Percentiles rank a stretch among this genome's conserved stretches.
Evolutionary conservation across 768 basidiomycete species (phyloP).

Genomic region (Boletellus emodensis): DNA sequence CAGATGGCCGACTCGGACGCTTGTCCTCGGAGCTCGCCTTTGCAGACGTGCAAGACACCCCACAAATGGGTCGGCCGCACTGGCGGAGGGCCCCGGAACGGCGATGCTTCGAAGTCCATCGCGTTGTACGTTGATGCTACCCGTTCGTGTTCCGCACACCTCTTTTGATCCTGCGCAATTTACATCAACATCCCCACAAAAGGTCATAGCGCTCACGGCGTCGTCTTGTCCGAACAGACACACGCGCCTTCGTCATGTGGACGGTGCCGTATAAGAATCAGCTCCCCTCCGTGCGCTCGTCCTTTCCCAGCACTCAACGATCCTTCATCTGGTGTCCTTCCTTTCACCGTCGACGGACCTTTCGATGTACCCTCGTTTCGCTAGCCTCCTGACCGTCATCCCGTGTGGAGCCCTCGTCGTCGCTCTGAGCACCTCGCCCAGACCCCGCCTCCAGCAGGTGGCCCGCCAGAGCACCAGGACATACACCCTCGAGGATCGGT

Average conservation of each 20-base stretch:
- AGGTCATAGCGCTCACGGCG: too few relatives aligned
- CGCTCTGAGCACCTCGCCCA: conserved; percentile 14
- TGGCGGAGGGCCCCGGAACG: too few relatives aligned
- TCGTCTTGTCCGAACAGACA: background rate
- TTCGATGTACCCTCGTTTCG: conserved; percentile 23
- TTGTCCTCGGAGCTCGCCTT: too few relatives aligned
- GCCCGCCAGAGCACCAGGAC: background rate
- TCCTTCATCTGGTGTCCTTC: background rate
- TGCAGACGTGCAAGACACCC: too few relatives aligned
- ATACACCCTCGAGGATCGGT: conserved; percentile 35
- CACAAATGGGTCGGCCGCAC: too few relatives aligned
- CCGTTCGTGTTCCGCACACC: too few relatives aligned
- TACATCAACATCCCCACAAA: too few relatives aligned
- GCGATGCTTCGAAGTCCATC: too few relatives aligned
- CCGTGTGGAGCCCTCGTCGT: conserved; percentile 30
- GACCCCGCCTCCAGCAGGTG: background rate
- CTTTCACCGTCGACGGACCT: background rate
- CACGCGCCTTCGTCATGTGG: background rate
- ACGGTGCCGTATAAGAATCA: background rate
- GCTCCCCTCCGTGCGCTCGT: background rate
- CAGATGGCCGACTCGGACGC: too few relatives aligned
- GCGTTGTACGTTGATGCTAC: too few relatives aligned
- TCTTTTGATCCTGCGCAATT: too few relatives aligned
- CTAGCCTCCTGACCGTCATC: conserved; percentile 24
- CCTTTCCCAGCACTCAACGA: background rate